A percentile compares a stretch with the other conserved stretches of the same genome.
Conservation (phyloP, 495 filamentous ascomycete genomes). For the Terfezia boudieri region DNA sequence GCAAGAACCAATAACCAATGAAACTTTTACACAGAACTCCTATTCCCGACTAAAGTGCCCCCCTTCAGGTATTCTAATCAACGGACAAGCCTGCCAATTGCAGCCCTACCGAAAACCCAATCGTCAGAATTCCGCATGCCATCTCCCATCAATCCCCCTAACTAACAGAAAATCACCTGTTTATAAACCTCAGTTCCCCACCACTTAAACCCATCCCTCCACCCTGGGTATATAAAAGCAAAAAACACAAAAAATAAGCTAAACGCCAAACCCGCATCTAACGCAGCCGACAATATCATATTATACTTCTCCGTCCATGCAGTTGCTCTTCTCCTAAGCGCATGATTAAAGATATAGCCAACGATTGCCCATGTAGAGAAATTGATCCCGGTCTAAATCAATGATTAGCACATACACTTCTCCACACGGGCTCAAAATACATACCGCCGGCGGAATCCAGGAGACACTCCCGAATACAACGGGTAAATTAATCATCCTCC, state of each 20-base stretch:
- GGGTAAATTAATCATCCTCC: constrained; percentile 46
- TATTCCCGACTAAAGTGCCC: constrained; percentile 32
- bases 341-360: constrained; percentile 60
- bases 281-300: constrained; percentile 60
- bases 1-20: neutral
- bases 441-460: constrained; percentile 58
- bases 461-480: constrained; percentile 49
- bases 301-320: constrained; percentile 81
- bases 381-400: constrained; percentile 42
- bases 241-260: constrained; percentile 67
- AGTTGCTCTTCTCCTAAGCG: constrained; percentile 38
- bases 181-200: constrained; percentile 59
- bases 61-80: constrained; percentile 28
- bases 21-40: neutral
- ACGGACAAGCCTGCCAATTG: constrained; percentile 43
- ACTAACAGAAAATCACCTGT: neutral
- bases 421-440: constrained; percentile 1
- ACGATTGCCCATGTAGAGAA: constrained; percentile 65
- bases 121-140: too few species aligned
- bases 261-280: constrained; percentile 63
- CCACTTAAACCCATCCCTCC: constrained; percentile 40
- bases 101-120: constrained; percentile 23
- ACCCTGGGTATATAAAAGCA: constrained; percentile 50
- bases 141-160: too few species aligned
- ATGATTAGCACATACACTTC: constrained; percentile 17